Base-by-base conservation (phyloP, 176 grass and related monocot genomes). In the Guadua angustifolia region DNA sequence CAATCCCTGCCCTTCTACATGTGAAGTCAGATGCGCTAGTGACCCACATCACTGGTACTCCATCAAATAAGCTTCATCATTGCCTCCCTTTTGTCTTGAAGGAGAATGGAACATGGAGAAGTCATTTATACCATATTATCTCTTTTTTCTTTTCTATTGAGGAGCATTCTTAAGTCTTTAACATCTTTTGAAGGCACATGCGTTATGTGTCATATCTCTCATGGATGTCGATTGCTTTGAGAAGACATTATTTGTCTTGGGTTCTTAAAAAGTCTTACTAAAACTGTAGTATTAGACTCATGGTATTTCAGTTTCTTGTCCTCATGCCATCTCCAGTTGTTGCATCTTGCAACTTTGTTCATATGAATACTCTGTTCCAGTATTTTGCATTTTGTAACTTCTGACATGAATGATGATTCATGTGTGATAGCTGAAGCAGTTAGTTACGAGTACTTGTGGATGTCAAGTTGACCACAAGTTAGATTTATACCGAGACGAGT, bases 211-310 rank as follows among this genome's bases (percentile, higher is more conserved):
- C 73, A 9, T 77, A 63, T 82, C 79, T 77, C 64, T 69, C 77
- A 15, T 70, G 44, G 18, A 76, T 60, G 63, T 15, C 55, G 56
- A 26, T 86, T 78, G 83, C 65, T 86, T 85, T 86, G 83, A 62
- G 74, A 79, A 43, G 75, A 81, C 80, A 82, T 71, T 44, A 45
- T 77, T 88, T 77, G 73, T 63, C 73, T 63, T 83, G 26, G 44
- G 33, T 64, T 63, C 80, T 71, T 78, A 78, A 83, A 36, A 71
- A 44, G 66, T 43, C 73, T 50, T 78, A 71, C 57, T 72, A 50
- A 79, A 83, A 73, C 65, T 46, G 43, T 25, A 88, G 29, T 36
- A 72, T 78, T 83, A 78, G 80, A 45, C 58, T 36, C 56, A 14
- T 78, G 75, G 38, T 52, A 22, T 57, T 53, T 64, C 1, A 22